These are phyloP conservation scores for Didymella keratinophila DNA, from an alignment of 2,329 filamentous ascomycete species.

Conservation along the genomic window DNA sequence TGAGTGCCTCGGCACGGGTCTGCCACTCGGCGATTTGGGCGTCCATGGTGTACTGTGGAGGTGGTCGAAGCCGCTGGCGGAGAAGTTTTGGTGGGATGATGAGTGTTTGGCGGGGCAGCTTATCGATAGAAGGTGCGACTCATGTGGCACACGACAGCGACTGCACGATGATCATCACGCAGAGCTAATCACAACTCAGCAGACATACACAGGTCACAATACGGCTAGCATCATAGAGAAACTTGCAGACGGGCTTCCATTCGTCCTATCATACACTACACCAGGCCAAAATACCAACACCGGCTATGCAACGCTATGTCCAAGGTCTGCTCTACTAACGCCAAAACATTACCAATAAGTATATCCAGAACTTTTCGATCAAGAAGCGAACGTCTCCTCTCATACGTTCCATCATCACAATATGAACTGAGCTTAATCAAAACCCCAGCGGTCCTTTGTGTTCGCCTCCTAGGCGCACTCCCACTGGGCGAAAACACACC, in stretches of 20 bases:
- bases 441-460: background rate
- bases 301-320: constrained; percentile 15
- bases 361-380: constrained; percentile 1
- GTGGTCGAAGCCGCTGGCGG: background rate
- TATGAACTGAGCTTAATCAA: background rate
- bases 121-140: constrained; percentile 17
- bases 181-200: background rate
- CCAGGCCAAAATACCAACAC: constrained; percentile 8
- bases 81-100: constrained; percentile 27
- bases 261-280: constrained; percentile 9
- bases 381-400: constrained; percentile 6
- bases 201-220: background rate
- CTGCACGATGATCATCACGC: background rate
- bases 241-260: background rate
- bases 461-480: constrained; percentile 36
- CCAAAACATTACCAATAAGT: constrained; percentile 30
- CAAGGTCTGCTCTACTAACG: constrained; percentile 8
- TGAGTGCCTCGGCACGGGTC: constrained; percentile 60
- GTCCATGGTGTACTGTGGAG: constrained; percentile 37
- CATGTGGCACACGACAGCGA: constrained; percentile 5
- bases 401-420: constrained; percentile 3
- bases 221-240: background rate
- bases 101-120: constrained; percentile 23
- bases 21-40: constrained; percentile 63
- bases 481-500: constrained; percentile 95